Conservation (phyloP, 2,329 filamentous ascomycete genomes). For the Aspergillus aculeatus region DNA sequence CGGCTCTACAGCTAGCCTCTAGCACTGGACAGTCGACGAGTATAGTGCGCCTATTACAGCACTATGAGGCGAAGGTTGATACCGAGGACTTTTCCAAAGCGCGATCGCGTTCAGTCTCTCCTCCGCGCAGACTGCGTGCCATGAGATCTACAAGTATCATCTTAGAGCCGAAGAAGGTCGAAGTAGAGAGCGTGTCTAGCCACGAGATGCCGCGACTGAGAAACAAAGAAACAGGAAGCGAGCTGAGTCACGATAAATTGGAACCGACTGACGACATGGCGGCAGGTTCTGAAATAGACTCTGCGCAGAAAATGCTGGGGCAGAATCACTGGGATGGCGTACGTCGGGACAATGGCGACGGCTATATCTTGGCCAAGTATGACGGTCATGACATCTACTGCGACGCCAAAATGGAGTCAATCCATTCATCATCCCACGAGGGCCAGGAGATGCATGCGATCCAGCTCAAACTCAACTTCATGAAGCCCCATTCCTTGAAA, state of each 20-base stretch:
- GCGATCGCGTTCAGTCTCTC: background rate
- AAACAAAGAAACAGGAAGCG: background rate
- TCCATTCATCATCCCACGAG: background rate
- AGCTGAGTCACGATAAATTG: background rate
- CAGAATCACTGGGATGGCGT: conserved; percentile 4
- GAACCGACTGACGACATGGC: background rate
- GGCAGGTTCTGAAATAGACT: background rate
- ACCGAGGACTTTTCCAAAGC: background rate
- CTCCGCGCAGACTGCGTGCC: background rate
- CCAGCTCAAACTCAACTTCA: conserved; percentile 9
- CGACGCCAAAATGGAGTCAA: conserved; percentile 8
- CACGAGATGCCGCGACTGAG: background rate
- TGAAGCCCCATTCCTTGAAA: conserved; percentile 7
- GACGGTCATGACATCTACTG: conserved; percentile 6
- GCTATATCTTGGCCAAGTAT: conserved; percentile 7
- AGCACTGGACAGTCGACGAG: background rate
- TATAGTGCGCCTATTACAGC: background rate
- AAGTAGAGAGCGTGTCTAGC: background rate
- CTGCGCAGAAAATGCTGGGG: background rate
- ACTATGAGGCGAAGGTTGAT: background rate
- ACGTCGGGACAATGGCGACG: conserved; percentile 4
- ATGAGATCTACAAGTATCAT: background rate
- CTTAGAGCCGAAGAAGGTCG: background rate
- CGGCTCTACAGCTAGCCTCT: background rate
- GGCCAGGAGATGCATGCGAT: conserved; percentile 3